Evolutionary conservation across 257 asterid species (phyloP).

Genomic region (Ilex aquifolium): DNA sequence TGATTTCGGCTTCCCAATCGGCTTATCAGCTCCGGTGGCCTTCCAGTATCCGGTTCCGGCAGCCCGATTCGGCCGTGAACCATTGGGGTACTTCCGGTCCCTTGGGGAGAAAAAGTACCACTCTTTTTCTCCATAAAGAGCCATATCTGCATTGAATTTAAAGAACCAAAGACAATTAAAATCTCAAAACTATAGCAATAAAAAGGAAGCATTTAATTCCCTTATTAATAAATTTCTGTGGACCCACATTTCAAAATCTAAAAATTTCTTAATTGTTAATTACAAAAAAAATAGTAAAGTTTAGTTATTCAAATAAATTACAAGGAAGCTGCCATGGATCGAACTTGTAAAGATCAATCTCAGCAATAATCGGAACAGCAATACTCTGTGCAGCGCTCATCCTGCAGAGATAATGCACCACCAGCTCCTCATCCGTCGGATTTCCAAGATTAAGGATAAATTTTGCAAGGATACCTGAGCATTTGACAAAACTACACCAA

Average conservation of each 20-base stretch:
- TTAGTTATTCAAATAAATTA: constrained; percentile 6
- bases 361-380: constrained; percentile 49
- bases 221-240: no score
- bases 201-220: no score
- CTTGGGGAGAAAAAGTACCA: constrained; percentile 73
- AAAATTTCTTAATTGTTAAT: no score
- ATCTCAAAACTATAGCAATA: neutral
- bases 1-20: constrained; percentile 55
- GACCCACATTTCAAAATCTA: no score
- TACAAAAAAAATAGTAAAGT: no score
- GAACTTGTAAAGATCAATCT: constrained; percentile 71
- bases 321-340: constrained; percentile 79
- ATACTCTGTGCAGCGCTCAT: constrained; percentile 45
- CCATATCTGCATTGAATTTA: constrained; percentile 26
- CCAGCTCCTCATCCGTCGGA: constrained; percentile 40
- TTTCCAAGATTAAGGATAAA: no score
- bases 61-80: constrained; percentile 64
- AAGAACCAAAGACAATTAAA: neutral
- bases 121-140: constrained; percentile 64
- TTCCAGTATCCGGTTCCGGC: constrained; percentile 71
- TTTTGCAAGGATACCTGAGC: no score
- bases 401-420: constrained; percentile 30
- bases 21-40: constrained; percentile 79
- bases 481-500: no score
- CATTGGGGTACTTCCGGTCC: constrained; percentile 71